Evolutionary conservation across 108 stramenopile genomes (phyloP), one percentile per base, ranked within the genome.

Genomic region (Fistulifera pelliculosa): DNA sequence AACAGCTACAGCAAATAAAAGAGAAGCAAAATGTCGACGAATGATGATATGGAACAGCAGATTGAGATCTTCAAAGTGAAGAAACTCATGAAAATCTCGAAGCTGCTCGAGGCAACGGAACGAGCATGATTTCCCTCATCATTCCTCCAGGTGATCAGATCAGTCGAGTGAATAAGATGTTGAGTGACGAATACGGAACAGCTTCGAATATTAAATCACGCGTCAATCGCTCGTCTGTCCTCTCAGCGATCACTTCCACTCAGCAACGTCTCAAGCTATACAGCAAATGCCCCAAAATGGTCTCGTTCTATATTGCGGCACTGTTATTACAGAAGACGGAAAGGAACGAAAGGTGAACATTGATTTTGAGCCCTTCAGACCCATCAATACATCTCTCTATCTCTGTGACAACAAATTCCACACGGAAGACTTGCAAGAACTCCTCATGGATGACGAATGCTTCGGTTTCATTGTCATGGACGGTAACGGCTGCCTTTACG

Each of bases 391-490:
- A 22, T 96, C 96, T 15, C 77, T 99, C 40, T 99, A 99, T 68
- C 73, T 98, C 31, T 99, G 98, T 71, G 98, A 99, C 77, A 98
- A 97, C 87, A 96, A 96, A 61, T 95, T 98, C 69, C 94, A 96
- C 75, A 91, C 94, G 35, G 96, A 99, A 73, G 92, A 96, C 52
- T 83, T 99, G 42, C 85, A 95, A 58, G 98, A 98, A 60, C 83
- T 99, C 14, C 82, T 99, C 41, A 93, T 95, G 60, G 98, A 99
- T 72, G 98, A 99, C 68, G 95, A 99, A 65, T 82, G 84, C 35
- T 99, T 99, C 66, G 98, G 96, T 10, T 99, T 99, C 67, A 95
- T 99, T 61, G 77, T 99, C 63, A 97, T 99, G 96, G 98, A 99
- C 68, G 98, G 98, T 66, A 98, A 97, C 71, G 98, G 98, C 7